Percentiles rank a stretch among this genome's conserved stretches.
These are phyloP conservation scores for Tilletia caries DNA, from an alignment of 1,284 basidiomycete species.

Conservation along the genomic window DNA sequence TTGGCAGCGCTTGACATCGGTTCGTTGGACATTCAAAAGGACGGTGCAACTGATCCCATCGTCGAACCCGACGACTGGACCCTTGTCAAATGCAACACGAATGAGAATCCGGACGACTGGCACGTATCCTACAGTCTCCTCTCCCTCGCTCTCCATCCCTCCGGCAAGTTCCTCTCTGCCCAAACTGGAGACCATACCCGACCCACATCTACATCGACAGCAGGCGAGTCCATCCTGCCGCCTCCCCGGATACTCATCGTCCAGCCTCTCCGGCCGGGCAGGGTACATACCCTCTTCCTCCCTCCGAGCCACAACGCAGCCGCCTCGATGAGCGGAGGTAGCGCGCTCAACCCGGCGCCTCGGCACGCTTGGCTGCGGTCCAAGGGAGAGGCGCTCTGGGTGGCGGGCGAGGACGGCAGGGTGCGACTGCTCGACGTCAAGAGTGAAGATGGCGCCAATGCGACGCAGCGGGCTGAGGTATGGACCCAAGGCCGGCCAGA, in stretches of 20 bases:
- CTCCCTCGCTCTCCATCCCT: conserved; percentile 40
- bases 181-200: conserved; percentile 44
- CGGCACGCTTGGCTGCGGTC: conserved; percentile 39
- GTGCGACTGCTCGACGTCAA: conserved; percentile 35
- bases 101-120: conserved; percentile 31
- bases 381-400: conserved; percentile 34
- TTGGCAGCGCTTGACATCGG: background rate
- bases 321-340: background rate
- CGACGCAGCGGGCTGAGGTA: conserved; percentile 26
- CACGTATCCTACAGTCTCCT: conserved; percentile 48
- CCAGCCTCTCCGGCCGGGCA: background rate
- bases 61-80: conserved; percentile 21
- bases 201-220: conserved; percentile 11
- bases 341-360: conserved; percentile 19
- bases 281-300: conserved; percentile 5
- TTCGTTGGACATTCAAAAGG: background rate
- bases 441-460: conserved; percentile 18
- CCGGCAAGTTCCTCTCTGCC: conserved; percentile 31
- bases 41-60: background rate
- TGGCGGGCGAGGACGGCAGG: conserved; percentile 44
- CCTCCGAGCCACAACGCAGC: background rate
- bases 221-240: conserved; percentile 16
- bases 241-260: conserved; percentile 34
- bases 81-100: conserved; percentile 42
- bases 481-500: conserved; percentile 26